A percentile compares a stretch with the other conserved stretches of the same genome.
Evolutionary conservation across 2,329 filamentous ascomycete species (phyloP).

Genomic region (Westerdykella aurantiaca): DNA sequence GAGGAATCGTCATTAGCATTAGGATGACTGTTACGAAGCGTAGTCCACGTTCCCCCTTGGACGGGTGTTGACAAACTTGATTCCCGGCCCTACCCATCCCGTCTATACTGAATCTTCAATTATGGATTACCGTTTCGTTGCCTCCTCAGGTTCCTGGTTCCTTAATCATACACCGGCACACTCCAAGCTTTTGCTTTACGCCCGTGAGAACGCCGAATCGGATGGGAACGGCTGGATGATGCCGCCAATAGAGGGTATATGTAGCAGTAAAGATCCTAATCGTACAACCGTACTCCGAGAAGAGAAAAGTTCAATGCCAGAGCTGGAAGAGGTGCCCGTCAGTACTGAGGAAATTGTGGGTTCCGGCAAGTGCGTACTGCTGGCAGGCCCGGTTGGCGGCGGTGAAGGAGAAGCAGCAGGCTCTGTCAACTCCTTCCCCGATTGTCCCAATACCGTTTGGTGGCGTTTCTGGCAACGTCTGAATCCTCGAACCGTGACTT

Average conservation of each 20-base stretch:
- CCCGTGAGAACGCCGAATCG: no score
- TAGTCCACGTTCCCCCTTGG: constrained; percentile 10
- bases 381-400: no score
- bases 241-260: no score
- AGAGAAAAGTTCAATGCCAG: no score
- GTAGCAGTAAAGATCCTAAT: no score
- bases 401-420: not conserved
- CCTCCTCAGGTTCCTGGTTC: constrained; percentile 9
- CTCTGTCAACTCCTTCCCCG: constrained; percentile 23
- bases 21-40: constrained; percentile 22
- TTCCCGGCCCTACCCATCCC: constrained; percentile 5
- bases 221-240: no score
- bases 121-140: constrained; percentile 3
- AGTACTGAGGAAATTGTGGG: no score
- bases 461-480: constrained; percentile 46
- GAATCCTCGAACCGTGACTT: constrained; percentile 58
- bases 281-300: no score
- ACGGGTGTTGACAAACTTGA: constrained; percentile 10
- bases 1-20: constrained; percentile 32
- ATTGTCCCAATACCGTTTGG: constrained; percentile 54
- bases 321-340: no score
- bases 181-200: constrained; percentile 7
- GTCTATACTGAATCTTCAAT: not conserved
- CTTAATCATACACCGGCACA: constrained; percentile 15
- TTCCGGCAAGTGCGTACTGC: no score